A percentile compares a stretch with the other conserved stretches of the same genome.
Evolutionary conservation across 2,329 filamentous ascomycete genomes (phyloP).

Genomic region (Aspergillus sp.): DNA sequence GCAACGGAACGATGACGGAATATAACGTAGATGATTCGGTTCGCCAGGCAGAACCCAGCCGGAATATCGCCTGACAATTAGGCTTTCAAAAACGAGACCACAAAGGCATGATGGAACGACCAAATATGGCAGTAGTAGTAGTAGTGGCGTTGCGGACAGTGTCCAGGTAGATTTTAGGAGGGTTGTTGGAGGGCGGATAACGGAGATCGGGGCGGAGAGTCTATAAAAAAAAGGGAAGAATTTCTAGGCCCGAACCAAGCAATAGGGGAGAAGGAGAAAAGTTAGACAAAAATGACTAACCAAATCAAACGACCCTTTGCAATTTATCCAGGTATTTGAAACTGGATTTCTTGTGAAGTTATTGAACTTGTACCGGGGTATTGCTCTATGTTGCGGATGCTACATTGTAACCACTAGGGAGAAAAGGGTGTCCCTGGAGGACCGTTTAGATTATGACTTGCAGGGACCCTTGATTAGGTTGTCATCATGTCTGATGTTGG

Average conservation of each 20-base stretch:
- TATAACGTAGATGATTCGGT: too few relatives aligned
- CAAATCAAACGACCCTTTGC: background rate
- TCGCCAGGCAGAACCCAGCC: too few relatives aligned
- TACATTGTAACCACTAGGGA: background rate
- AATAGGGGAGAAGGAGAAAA: conserved; percentile 4
- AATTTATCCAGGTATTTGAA: too few relatives aligned
- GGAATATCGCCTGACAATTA: too few relatives aligned
- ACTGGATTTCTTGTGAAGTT: too few relatives aligned
- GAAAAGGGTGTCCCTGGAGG: background rate
- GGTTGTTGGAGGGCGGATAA: background rate
- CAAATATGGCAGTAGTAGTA: background rate
- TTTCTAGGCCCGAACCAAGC: background rate
- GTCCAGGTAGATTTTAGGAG: conserved; percentile 3
- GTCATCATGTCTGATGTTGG: background rate
- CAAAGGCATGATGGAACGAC: too few relatives aligned
- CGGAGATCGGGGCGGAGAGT: background rate
- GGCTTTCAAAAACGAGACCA: too few relatives aligned
- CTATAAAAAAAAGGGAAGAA: background rate
- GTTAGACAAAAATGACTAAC: conserved; percentile 1
- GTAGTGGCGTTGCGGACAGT: background rate
- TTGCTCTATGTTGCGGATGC: background rate
- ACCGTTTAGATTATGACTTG: background rate
- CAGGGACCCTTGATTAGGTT: background rate
- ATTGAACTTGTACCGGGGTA: background rate
- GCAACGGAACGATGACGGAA: too few relatives aligned